These are phyloP conservation scores for Mortierella sp. DNA, from an alignment of 371 early-diverging fungal species.

Conservation along the genomic window DNA sequence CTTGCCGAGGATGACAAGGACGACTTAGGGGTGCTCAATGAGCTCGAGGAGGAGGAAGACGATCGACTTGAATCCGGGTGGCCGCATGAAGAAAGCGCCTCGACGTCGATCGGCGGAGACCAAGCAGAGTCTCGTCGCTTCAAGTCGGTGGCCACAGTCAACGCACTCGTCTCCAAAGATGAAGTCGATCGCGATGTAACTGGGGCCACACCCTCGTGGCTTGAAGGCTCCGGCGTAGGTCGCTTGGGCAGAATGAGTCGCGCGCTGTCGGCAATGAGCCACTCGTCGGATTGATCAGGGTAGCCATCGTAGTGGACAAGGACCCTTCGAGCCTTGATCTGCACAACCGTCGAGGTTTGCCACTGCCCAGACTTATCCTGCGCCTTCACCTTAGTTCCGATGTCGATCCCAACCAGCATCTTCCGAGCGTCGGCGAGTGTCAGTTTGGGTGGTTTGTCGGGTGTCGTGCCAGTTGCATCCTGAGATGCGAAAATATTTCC, in stretches of 20 bases:
- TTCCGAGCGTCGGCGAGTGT: slow-evolving; percentile 14
- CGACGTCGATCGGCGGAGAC: background rate
- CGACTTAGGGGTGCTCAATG: background rate
- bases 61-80: background rate
- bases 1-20: background rate
- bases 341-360: slow-evolving; percentile 12
- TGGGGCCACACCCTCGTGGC: background rate
- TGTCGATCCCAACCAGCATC: background rate
- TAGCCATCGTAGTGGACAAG: slow-evolving; percentile 8
- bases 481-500: background rate
- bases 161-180: too few relatives aligned
- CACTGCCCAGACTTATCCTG: slow-evolving; percentile 8
- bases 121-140: slow-evolving; percentile 2
- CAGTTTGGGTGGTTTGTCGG: background rate
- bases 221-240: background rate
- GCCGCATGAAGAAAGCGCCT: background rate
- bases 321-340: slow-evolving; percentile 9
- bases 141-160: background rate
- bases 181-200: background rate
- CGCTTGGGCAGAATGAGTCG: slow-evolving; percentile 11
- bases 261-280: slow-evolving; percentile 17
- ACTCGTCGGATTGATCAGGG: slow-evolving; percentile 1
- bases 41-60: background rate
- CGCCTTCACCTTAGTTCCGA: slow-evolving; percentile 19
- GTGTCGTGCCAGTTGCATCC: background rate